A percentile compares a stretch with the other conserved stretches of the same genome.
These are phyloP conservation scores for Thozetella sp. DNA, from an alignment of 495 filamentous ascomycete genomes.

Conservation along the genomic window DNA sequence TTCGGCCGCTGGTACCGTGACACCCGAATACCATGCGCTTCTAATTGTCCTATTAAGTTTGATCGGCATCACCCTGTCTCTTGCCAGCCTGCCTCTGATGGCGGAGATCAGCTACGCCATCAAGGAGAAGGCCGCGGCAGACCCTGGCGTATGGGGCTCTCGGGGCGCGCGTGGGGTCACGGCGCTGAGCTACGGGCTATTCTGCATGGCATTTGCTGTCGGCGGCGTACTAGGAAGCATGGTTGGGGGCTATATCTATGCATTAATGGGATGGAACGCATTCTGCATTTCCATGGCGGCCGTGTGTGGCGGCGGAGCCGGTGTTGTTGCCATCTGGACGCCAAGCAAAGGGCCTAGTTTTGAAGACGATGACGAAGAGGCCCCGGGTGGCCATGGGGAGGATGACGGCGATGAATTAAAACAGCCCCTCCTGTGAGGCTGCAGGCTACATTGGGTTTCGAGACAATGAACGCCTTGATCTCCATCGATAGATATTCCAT, in stretches of 20 bases:
- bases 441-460: too few species aligned
- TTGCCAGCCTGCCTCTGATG: constrained; percentile 62
- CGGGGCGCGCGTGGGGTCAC: constrained; percentile 49
- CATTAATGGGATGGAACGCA: neutral
- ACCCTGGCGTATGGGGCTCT: constrained; percentile 45
- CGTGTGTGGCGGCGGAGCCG: neutral
- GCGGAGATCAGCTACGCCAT: constrained; percentile 65
- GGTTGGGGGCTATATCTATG: neutral
- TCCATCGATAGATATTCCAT: too few species aligned
- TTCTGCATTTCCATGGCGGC: neutral
- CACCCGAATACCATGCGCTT: constrained; percentile 59
- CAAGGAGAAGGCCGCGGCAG: constrained; percentile 47
- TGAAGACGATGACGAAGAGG: neutral
- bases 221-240: constrained; percentile 55
- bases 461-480: too few species aligned
- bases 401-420: too few species aligned
- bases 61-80: constrained; percentile 54
- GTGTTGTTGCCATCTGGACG: neutral
- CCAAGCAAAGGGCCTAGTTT: neutral
- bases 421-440: too few species aligned
- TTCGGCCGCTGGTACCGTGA: constrained; percentile 54
- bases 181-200: constrained; percentile 59
- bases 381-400: neutral
- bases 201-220: constrained; percentile 56
- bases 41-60: constrained; percentile 65